These are phyloP conservation scores for Metarhizium guizhouense DNA, from an alignment of 2,329 filamentous ascomycete genomes.

Conservation along the genomic window DNA sequence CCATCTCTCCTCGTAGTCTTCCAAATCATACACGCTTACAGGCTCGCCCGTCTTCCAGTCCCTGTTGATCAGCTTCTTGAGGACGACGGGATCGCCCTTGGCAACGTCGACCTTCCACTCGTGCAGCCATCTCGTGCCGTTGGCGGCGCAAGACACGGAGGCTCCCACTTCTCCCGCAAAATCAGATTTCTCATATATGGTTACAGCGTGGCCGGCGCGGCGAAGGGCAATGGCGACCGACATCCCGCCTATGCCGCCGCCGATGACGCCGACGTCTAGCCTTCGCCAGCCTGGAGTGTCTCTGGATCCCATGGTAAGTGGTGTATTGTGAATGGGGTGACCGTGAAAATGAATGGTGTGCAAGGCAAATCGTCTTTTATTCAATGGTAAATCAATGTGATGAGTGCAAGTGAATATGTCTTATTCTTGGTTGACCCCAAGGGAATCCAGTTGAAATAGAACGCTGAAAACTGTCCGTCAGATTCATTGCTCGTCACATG, in stretches of 20 bases:
- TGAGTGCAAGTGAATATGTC: background rate
- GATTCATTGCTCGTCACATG: background rate
- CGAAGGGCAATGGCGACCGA: slow-evolving; percentile 36
- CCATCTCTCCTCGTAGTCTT: slow-evolving; percentile 57
- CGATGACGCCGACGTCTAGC: slow-evolving; percentile 35
- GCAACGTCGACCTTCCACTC: slow-evolving; percentile 58
- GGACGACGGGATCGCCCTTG: slow-evolving; percentile 55
- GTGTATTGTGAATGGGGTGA: background rate
- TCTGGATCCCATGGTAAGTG: slow-evolving; percentile 16
- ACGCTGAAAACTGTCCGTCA: background rate
- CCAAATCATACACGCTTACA: slow-evolving; percentile 53
- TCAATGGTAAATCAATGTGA: too few relatives aligned
- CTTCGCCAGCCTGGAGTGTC: slow-evolving; percentile 28
- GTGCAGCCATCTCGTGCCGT: slow-evolving; percentile 60
- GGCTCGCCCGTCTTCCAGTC: slow-evolving; percentile 63
- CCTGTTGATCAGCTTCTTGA: slow-evolving; percentile 58
- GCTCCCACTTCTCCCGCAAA: slow-evolving; percentile 61
- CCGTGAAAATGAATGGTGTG: background rate
- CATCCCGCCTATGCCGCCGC: slow-evolving; percentile 40
- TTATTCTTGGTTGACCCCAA: background rate
- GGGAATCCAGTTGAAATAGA: background rate
- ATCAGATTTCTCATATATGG: slow-evolving; percentile 57
- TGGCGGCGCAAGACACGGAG: slow-evolving; percentile 59
- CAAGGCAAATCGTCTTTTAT: background rate
- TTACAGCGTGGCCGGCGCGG: slow-evolving; percentile 38